Evolutionary conservation across 2,329 filamentous ascomycete species (phyloP).

Genomic region (Pseudopyricularia javanii): DNA sequence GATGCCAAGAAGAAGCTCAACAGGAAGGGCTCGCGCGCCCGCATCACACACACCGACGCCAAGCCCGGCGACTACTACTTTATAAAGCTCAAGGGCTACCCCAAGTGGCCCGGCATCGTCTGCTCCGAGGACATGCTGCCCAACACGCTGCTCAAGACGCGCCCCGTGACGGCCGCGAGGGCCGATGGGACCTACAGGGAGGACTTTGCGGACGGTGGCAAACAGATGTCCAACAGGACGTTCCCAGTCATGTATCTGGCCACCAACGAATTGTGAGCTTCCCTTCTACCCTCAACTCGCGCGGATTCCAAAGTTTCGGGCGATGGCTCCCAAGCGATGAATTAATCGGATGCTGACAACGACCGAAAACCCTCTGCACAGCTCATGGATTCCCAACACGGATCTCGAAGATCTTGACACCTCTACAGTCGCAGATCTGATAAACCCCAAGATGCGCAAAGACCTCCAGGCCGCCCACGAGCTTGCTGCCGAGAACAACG

Average conservation of each 20-base stretch:
- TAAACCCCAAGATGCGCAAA: slow-evolving; percentile 71
- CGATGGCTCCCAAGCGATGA: background rate
- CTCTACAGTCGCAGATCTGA: slow-evolving; percentile 53
- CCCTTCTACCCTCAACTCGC: background rate
- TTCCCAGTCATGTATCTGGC: slow-evolving; percentile 92
- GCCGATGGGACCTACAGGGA: slow-evolving; percentile 78
- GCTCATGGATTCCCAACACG: slow-evolving; percentile 83
- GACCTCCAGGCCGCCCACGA: slow-evolving; percentile 66
- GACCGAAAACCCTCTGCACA: slow-evolving; percentile 21
- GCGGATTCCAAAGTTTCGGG: background rate
- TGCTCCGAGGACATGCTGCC: slow-evolving; percentile 94
- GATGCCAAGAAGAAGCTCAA: slow-evolving; percentile 71
- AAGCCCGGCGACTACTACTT: slow-evolving; percentile 87
- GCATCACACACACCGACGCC: slow-evolving; percentile 62
- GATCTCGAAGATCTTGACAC: slow-evolving; percentile 67
- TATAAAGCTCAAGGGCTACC: slow-evolving; percentile 87
- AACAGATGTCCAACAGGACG: slow-evolving; percentile 71
- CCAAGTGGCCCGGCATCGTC: slow-evolving; percentile 87
- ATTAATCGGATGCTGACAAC: background rate
- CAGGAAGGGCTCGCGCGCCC: slow-evolving; percentile 70
- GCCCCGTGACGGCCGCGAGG: slow-evolving; percentile 74
- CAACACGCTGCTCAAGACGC: slow-evolving; percentile 57
- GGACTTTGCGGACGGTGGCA: slow-evolving; percentile 77
- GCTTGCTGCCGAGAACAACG: slow-evolving; percentile 66
- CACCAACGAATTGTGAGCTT: slow-evolving; percentile 92